Evolutionary conservation across 345 rosid genomes (phyloP).

Genomic region (Eucalyptus fibrosa): DNA sequence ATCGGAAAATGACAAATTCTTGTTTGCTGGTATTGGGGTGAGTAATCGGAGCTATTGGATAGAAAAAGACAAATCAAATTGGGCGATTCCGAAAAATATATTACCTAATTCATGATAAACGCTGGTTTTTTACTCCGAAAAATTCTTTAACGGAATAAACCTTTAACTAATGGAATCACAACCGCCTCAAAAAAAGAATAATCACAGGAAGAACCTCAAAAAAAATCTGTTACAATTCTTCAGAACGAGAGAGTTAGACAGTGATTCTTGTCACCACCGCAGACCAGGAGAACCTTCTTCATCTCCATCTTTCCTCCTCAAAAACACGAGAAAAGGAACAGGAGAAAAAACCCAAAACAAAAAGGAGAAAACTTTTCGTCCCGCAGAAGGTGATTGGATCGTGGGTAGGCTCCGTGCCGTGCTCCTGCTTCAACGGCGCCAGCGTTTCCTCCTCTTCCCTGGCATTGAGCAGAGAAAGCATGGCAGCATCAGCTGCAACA

Average conservation of each 20-base stretch:
- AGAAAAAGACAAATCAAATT: not conserved
- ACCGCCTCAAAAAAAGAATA: not conserved
- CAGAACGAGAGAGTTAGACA: not conserved
- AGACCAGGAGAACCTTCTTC: not conserved
- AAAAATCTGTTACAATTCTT: not conserved
- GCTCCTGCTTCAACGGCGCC: not conserved
- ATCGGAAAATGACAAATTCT: not conserved
- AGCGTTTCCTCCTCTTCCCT: not conserved
- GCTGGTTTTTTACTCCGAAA: not conserved
- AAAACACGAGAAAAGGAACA: not conserved
- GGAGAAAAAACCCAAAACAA: not conserved
- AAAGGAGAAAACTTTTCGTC: not conserved
- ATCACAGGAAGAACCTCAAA: not conserved
- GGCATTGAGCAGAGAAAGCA: not conserved
- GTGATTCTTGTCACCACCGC: not conserved
- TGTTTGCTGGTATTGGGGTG: not conserved
- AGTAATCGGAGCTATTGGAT: not conserved
- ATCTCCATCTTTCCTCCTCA: not conserved
- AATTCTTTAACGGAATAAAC: not conserved
- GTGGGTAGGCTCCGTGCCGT: not conserved
- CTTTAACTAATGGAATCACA: not conserved
- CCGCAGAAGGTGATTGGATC: not conserved
- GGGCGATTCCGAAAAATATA: not conserved
- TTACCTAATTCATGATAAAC: not conserved
- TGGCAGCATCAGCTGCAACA: not conserved